phyloP scores from a whole-genome alignment of 2,329 filamentous ascomycete species.

The Colletotrichum orbiculare region DNA sequence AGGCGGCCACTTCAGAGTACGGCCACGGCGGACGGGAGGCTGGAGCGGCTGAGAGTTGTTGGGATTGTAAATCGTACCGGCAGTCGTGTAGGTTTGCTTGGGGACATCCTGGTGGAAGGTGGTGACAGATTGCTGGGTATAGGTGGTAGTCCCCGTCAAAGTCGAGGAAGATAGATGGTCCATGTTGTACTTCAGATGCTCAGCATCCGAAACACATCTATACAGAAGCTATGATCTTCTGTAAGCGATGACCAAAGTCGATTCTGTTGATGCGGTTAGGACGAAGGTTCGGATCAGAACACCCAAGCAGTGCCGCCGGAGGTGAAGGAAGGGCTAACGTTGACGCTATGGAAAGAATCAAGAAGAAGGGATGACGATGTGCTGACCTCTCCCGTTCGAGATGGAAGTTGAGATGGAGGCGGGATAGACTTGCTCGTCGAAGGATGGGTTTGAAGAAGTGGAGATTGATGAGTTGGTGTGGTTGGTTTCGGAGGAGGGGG shows the following conservation, averaged over 20 bases:
- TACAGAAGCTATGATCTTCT: conserved; percentile 16
- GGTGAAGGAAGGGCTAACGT: neutral
- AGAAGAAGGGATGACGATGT: neutral
- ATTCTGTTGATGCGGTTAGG: conserved; percentile 26
- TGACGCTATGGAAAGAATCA: neutral
- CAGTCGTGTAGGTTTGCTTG: conserved; percentile 63
- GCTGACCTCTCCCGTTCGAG: too few species aligned
- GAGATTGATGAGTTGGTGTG: too few species aligned
- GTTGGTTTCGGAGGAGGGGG: too few species aligned
- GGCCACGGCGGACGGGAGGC: conserved; percentile 62
- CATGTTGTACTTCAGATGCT: conserved; percentile 42
- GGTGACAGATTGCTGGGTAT: conserved; percentile 26
- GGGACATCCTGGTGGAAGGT: conserved; percentile 35
- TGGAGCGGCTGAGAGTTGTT: conserved; percentile 58
- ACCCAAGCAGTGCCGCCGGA: conserved; percentile 11
- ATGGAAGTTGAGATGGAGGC: too few species aligned
- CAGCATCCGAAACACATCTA: conserved; percentile 18
- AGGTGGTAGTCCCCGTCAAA: conserved; percentile 16
- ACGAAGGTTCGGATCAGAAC: conserved; percentile 9
- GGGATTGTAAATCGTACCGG: conserved; percentile 66
- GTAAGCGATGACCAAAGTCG: conserved; percentile 30
- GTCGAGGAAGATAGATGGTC: conserved; percentile 43
- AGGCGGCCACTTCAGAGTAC: conserved; percentile 55
- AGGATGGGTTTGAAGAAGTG: too few species aligned
- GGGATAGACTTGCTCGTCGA: too few species aligned